Evolutionary conservation across 2,329 filamentous ascomycete genomes (phyloP).

Genomic region (Colletotrichum chlorophyti): DNA sequence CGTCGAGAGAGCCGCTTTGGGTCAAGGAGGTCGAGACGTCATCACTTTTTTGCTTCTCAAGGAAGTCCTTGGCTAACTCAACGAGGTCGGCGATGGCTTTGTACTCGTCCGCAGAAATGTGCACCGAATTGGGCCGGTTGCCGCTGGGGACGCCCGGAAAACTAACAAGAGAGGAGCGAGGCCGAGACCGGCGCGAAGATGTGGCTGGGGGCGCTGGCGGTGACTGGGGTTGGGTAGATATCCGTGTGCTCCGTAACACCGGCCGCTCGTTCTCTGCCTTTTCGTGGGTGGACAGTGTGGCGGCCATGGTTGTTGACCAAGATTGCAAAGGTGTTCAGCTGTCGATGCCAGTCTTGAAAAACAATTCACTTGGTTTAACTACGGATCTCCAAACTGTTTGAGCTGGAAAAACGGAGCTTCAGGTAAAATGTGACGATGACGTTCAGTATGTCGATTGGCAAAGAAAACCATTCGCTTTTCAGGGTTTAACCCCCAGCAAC

Average conservation of each 20-base stretch:
- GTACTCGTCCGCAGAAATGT: slow-evolving; percentile 22
- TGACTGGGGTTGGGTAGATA: neutral
- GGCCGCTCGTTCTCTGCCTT: neutral
- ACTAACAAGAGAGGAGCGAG: slow-evolving; percentile 10
- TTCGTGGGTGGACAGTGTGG: neutral
- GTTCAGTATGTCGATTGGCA: neutral
- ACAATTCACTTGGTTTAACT: neutral
- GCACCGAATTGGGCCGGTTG: slow-evolving; percentile 3
- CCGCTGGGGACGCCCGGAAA: slow-evolving; percentile 1
- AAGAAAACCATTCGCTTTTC: neutral
- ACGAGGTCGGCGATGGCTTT: slow-evolving; percentile 25
- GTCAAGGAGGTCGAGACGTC: neutral
- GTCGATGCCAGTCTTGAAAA: neutral
- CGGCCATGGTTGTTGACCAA: neutral
- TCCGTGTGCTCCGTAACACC: neutral
- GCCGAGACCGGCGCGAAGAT: neutral
- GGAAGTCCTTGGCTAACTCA: slow-evolving; percentile 13
- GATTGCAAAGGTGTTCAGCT: neutral
- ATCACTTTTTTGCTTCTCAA: slow-evolving; percentile 8
- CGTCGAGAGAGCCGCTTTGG: neutral
- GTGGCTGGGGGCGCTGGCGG: neutral
- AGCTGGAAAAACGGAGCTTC: neutral
- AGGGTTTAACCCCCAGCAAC: neutral
- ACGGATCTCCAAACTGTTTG: neutral
- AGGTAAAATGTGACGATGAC: neutral